Percentiles rank a stretch among this genome's conserved stretches.
Evolutionary conservation across 2,329 filamentous ascomycete genomes (phyloP).

Genomic region (Xylariaceae sp.): DNA sequence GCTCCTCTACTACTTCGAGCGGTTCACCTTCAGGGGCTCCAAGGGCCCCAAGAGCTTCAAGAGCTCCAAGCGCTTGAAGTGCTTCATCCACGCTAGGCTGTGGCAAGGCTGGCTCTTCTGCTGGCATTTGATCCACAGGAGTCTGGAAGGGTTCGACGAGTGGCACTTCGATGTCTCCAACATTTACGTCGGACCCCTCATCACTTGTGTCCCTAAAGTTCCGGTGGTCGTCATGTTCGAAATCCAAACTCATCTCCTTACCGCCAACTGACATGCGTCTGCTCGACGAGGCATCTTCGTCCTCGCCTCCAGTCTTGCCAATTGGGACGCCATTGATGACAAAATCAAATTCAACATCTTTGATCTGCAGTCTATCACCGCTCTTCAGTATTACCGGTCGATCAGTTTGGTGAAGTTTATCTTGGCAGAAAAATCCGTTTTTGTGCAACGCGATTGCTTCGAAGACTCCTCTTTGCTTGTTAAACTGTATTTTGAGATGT

Average conservation of each 20-base stretch:
- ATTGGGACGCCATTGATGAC: conserved; percentile 62
- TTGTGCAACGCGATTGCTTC: conserved; percentile 60
- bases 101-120: conserved; percentile 25
- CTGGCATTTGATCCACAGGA: background rate
- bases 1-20: background rate
- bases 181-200: conserved; percentile 46
- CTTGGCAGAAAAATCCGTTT: conserved; percentile 70
- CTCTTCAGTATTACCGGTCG: conserved; percentile 59
- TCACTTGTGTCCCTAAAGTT: conserved; percentile 57
- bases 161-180: conserved; percentile 34
- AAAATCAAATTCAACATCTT: conserved; percentile 67
- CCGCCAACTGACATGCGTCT: conserved; percentile 55
- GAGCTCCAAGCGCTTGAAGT: background rate
- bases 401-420: conserved; percentile 49
- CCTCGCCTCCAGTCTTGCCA: conserved; percentile 55
- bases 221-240: conserved; percentile 61
- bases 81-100: background rate
- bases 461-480: conserved; percentile 60
- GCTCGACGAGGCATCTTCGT: conserved; percentile 47
- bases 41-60: background rate
- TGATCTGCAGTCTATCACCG: conserved; percentile 68
- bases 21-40: background rate
- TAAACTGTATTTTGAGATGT: conserved; percentile 72
- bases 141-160: conserved; percentile 25
- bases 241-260: conserved; percentile 72